phyloP scores from a whole-genome alignment of 495 filamentous ascomycete species.

The Trichoderma asperelloides region DNA sequence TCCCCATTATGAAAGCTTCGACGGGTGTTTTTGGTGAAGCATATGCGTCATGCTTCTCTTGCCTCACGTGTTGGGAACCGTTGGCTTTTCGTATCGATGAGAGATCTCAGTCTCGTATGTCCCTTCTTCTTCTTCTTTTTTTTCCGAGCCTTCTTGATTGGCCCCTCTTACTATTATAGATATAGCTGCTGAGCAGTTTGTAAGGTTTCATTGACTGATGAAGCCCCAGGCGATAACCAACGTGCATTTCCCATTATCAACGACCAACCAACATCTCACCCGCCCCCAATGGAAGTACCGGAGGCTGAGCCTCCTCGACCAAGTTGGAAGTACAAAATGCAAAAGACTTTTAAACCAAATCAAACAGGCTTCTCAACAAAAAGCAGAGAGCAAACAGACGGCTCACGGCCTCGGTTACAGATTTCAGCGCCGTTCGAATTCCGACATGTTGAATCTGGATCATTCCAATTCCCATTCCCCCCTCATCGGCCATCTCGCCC shows the following conservation, averaged over 20 bases:
- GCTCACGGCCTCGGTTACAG: conserved; percentile 31
- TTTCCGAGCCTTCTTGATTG: not conserved
- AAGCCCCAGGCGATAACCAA: conserved; percentile 14
- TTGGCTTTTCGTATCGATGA: conserved; percentile 23
- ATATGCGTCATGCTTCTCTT: conserved; percentile 32
- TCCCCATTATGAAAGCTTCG: conserved; percentile 26
- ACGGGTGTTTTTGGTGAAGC: conserved; percentile 31
- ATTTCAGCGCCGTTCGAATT: conserved; percentile 43
- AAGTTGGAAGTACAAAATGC: conserved; percentile 23
- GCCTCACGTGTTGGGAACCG: conserved; percentile 32
- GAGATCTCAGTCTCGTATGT: conserved; percentile 27
- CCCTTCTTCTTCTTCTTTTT: not conserved
- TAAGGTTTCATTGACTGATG: not conserved
- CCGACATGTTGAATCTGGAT: conserved; percentile 40
- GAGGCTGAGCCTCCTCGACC: conserved; percentile 20
- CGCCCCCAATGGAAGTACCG: conserved; percentile 25
- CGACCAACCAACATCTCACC: conserved; percentile 30
- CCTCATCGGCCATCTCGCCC: conserved; percentile 15
- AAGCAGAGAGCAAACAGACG: conserved; percentile 24
- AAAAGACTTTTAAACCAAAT: conserved; percentile 24
- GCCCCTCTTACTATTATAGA: conserved; percentile 1
- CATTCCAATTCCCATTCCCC: conserved; percentile 31
- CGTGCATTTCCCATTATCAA: conserved; percentile 22
- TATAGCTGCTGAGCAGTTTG: conserved; percentile 12
- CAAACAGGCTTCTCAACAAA: conserved; percentile 25